Conservation (phyloP, 2,329 filamentous ascomycete species). For the Coniella vitis region DNA sequence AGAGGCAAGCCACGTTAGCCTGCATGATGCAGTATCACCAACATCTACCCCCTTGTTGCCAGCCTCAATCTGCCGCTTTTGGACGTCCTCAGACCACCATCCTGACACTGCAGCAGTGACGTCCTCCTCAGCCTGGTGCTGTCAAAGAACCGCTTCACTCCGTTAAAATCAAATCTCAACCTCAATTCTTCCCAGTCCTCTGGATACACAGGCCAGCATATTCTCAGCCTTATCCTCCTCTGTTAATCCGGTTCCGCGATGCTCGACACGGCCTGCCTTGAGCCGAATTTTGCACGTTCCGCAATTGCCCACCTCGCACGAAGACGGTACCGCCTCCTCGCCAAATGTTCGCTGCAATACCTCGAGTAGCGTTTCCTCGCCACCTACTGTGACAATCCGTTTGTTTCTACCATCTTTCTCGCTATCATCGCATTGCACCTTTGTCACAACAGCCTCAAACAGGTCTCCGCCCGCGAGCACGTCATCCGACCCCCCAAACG, state of each 20-base stretch:
- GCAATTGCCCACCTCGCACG: slow-evolving; percentile 49
- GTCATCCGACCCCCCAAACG: slow-evolving; percentile 41
- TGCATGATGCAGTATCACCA: no score
- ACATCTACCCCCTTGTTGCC: no score
- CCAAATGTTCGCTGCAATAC: slow-evolving; percentile 37
- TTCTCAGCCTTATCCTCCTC: slow-evolving; percentile 36
- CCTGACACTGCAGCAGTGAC: no score
- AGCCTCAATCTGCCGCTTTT: no score
- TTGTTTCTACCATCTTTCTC: slow-evolving; percentile 11
- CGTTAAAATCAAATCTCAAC: slow-evolving; percentile 43
- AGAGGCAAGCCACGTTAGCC: no score
- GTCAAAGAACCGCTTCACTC: background rate
- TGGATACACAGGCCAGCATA: slow-evolving; percentile 47
- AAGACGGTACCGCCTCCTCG: slow-evolving; percentile 35
- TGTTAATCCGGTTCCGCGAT: slow-evolving; percentile 40
- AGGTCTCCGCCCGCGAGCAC: slow-evolving; percentile 43
- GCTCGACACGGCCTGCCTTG: slow-evolving; percentile 37
- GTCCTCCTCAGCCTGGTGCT: no score
- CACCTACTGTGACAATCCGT: slow-evolving; percentile 36
- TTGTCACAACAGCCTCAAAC: slow-evolving; percentile 49
- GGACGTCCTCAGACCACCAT: no score
- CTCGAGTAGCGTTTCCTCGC: slow-evolving; percentile 44
- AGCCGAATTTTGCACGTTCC: slow-evolving; percentile 43
- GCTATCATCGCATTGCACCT: slow-evolving; percentile 16
- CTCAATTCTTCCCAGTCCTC: slow-evolving; percentile 41